Evolutionary conservation across 768 basidiomycete species (phyloP).

Genomic region (Lactifluus piperatus): DNA sequence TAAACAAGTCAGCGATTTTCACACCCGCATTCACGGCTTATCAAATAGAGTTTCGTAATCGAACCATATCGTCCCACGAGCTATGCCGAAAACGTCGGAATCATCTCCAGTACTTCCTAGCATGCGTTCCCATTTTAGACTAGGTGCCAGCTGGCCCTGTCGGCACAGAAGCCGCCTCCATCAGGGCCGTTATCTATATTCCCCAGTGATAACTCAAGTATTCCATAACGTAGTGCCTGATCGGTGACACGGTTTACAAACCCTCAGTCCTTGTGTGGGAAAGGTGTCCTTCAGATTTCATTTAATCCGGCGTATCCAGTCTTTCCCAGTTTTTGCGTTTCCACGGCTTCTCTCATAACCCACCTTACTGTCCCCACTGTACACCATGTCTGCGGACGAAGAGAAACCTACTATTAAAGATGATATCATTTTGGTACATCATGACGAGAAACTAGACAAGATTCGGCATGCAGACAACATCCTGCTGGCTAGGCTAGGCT

Average conservation of each 20-base stretch:
- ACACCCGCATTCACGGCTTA: background rate
- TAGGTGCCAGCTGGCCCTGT: background rate
- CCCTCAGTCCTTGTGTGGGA: background rate
- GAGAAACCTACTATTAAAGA: background rate
- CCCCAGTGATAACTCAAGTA: background rate
- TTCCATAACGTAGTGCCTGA: background rate
- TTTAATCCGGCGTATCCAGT: background rate
- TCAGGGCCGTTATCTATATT: background rate
- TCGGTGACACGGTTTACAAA: background rate
- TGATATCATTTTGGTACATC: background rate
- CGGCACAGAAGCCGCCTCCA: background rate
- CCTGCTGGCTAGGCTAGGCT: slow-evolving; percentile 56
- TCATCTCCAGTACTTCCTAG: background rate
- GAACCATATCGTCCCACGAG: background rate
- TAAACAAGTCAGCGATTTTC: background rate
- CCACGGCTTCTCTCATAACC: background rate
- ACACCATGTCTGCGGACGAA: slow-evolving; percentile 5
- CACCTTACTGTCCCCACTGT: background rate
- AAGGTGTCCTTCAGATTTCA: background rate
- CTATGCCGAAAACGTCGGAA: background rate
- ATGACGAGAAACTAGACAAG: background rate
- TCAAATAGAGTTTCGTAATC: background rate
- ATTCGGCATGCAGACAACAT: slow-evolving; percentile 38
- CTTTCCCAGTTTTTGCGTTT: background rate
- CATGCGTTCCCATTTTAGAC: background rate